These are phyloP conservation scores for Alloteropsis semialata DNA, from an alignment of 176 grass and related monocot species.

Conservation along the genomic window DNA sequence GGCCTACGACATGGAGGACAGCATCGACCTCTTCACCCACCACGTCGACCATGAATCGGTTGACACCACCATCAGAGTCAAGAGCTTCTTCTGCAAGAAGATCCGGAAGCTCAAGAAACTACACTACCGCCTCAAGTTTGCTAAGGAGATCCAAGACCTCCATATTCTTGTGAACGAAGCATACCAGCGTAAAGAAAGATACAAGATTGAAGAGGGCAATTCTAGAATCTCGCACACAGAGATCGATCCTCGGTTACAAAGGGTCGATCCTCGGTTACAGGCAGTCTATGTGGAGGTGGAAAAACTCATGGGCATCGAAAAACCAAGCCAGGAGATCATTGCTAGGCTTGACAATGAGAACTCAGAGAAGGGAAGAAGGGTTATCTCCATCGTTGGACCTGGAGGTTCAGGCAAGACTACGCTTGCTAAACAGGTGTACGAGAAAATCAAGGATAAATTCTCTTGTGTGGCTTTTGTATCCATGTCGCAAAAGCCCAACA, in stretches of 20 bases:
- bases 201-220: neutral
- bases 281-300: neutral
- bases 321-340: neutral
- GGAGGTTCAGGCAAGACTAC: conserved; percentile 12
- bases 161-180: neutral
- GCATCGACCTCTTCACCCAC: neutral
- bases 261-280: too few relatives aligned
- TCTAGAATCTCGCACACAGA: neutral
- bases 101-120: neutral
- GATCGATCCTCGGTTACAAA: conserved; percentile 10
- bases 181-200: neutral
- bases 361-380: neutral
- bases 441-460: neutral
- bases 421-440: neutral
- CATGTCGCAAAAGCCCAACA: neutral
- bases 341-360: neutral
- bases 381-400: neutral
- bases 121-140: neutral
- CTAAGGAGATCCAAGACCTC: neutral
- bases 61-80: neutral
- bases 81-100: neutral
- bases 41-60: neutral
- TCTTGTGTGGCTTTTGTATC: neutral
- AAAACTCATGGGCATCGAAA: neutral
- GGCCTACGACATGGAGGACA: neutral